A percentile compares a stretch with the other conserved stretches of the same genome.
These are phyloP conservation scores for Apiospora pterosperma DNA, from an alignment of 2,329 filamentous ascomycete genomes.

Conservation along the genomic window DNA sequence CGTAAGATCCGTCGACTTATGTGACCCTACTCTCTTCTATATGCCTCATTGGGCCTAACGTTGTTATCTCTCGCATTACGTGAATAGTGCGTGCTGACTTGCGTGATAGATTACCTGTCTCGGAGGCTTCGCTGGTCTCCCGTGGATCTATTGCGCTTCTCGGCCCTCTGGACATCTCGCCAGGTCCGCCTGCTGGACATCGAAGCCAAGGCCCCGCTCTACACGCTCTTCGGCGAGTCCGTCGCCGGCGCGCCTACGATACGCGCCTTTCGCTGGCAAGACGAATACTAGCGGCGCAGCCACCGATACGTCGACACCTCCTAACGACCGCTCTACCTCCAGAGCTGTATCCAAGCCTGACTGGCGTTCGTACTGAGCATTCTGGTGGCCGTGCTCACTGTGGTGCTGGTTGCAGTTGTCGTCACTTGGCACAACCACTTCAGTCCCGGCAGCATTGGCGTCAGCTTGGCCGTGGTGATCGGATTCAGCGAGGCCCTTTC, in stretches of 20 bases:
- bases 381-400: slow-evolving; percentile 24
- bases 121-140: background rate
- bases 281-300: background rate
- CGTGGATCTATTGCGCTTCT: background rate
- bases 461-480: slow-evolving; percentile 17
- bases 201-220: background rate
- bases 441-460: slow-evolving; percentile 9
- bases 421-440: slow-evolving; percentile 13
- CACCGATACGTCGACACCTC: slow-evolving; percentile 13
- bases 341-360: slow-evolving; percentile 30
- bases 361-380: slow-evolving; percentile 29
- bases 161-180: background rate
- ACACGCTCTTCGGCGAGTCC: background rate
- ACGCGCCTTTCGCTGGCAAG: background rate
- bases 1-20: no score
- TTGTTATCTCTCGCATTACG: no score
- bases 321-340: slow-evolving; percentile 31
- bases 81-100: no score
- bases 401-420: slow-evolving; percentile 23
- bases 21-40: no score
- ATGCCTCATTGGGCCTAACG: no score
- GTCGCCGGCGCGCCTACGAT: background rate
- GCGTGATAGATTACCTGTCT: no score
- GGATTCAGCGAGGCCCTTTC: slow-evolving; percentile 14
- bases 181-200: no score